Conservation (phyloP, 2,329 filamentous ascomycete genomes). For the Sporothrix mexicana region DNA sequence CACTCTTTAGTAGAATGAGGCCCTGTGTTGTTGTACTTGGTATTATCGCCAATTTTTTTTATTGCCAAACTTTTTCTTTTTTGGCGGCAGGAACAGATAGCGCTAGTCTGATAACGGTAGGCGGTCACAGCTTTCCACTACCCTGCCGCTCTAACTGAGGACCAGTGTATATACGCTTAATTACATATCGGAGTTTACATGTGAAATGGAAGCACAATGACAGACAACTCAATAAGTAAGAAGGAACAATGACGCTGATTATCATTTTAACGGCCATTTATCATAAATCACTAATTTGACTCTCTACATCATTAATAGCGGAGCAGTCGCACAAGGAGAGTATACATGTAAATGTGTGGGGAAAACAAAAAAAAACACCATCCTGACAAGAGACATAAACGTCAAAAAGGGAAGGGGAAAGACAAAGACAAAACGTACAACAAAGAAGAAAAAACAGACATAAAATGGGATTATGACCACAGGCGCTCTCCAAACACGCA, state of each 20-base stretch:
- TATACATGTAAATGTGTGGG: slow-evolving; percentile 28
- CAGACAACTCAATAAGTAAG: neutral
- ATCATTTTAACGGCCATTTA: neutral
- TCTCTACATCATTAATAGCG: slow-evolving; percentile 16
- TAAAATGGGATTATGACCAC: slow-evolving; percentile 12
- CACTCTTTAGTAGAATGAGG: neutral
- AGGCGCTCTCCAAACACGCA: neutral
- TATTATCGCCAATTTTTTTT: slow-evolving; percentile 31
- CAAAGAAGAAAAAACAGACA: neutral
- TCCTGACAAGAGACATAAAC: slow-evolving; percentile 31
- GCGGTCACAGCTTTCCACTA: slow-evolving; percentile 23
- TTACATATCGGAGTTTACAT: slow-evolving; percentile 10
- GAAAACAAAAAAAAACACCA: slow-evolving; percentile 31
- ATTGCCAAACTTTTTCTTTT: slow-evolving; percentile 26
- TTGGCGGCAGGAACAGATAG: slow-evolving; percentile 23
- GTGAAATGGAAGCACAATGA: neutral
- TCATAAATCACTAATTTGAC: slow-evolving; percentile 18
- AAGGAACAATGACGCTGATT: neutral
- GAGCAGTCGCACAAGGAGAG: slow-evolving; percentile 24
- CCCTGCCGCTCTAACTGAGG: too few relatives aligned
- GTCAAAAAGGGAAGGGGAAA: slow-evolving; percentile 11
- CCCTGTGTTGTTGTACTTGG: neutral
- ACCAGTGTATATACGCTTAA: neutral
- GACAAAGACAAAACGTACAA: slow-evolving; percentile 6
- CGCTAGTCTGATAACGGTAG: slow-evolving; percentile 6